Evolutionary conservation across 495 filamentous ascomycete species (phyloP).

Genomic region (Penicillium malachiteum): DNA sequence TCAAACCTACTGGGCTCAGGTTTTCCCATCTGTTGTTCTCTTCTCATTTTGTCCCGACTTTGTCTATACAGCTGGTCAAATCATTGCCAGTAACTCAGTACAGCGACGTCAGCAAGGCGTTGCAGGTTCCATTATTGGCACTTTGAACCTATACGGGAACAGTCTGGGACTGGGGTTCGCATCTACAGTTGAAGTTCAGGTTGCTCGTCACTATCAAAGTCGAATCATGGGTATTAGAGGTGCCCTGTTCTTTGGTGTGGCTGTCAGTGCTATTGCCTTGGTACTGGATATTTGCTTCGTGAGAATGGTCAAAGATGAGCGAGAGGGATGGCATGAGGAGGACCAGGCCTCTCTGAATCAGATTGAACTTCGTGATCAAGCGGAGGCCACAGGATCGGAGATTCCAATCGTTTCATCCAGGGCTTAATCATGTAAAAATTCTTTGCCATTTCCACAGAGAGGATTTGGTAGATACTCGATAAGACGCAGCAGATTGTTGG

Average conservation of each 20-base stretch:
- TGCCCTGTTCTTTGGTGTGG: constrained; percentile 45
- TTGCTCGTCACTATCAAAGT: constrained; percentile 16
- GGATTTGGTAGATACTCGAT: no score
- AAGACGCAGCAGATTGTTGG: no score
- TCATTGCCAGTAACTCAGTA: constrained; percentile 55
- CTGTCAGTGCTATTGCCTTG: constrained; percentile 38
- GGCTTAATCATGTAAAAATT: neutral
- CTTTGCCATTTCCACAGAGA: no score
- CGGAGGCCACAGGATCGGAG: constrained; percentile 14
- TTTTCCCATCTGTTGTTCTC: constrained; percentile 49
- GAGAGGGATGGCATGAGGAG: constrained; percentile 42
- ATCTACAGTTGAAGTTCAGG: constrained; percentile 38
- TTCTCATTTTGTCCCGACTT: constrained; percentile 51
- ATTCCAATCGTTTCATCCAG: neutral
- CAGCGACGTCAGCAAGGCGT: constrained; percentile 49
- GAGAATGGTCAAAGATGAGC: constrained; percentile 38
- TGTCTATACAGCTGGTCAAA: constrained; percentile 51
- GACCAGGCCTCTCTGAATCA: constrained; percentile 12
- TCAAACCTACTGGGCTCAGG: constrained; percentile 51
- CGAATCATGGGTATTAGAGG: constrained; percentile 36
- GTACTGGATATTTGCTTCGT: constrained; percentile 41
- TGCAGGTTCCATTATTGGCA: constrained; percentile 48
- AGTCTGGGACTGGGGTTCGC: constrained; percentile 52
- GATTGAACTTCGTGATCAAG: constrained; percentile 19
- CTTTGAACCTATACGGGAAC: constrained; percentile 47